Base-by-base conservation (phyloP, 345 rosid genomes). In the Lenwebbia sp. region DNA sequence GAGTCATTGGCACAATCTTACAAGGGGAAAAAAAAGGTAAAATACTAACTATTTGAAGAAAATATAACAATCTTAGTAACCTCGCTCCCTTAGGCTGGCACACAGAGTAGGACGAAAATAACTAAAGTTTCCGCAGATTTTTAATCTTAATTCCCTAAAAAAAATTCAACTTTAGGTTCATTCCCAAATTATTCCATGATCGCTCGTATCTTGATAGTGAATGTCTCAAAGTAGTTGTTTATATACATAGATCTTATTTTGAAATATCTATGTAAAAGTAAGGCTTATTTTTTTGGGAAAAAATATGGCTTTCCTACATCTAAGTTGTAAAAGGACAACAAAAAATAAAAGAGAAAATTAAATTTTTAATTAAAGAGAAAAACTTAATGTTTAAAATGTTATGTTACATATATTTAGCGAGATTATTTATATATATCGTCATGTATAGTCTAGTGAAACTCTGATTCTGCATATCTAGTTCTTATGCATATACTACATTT, bases 1-100 rank as follows among this genome's bases (percentile, higher is more conserved):
- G 41, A 30, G 33, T 65, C 76, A 30, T 0, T 4, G 21, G 22
- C 74, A 60, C 40, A 41, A 62, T 15, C 41, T 65, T 30, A 65
- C 22, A 2, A 14, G 23, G 41, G 41, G 23, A 2, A 0, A 0
- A 14, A 62, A 60, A 6, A 19, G 23, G 37, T 0, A 17, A 30
- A 65, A 33, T 33, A 30, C 76, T 65, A 65, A 33, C 76, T 33
- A 65, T 65, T 33, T 65, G 11, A 30, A 65, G 41, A 65, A 65
- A 65, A 65, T 65, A 0, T 7, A 0, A 65, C 11, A 65, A 15
- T 4, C 54, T 52, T 52, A 13, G 54, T 47, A 47, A 47, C 50
- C 49, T 47, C 49, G 49, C 1, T 47, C 49, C 49, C 47, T 4
- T 41, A 41, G 47, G 47, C 47, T 41, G 47, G 47, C 47, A 41